phyloP scores from a whole-genome alignment of 805 yeast genomes.

The Phaffomyces opuntiae region DNA sequence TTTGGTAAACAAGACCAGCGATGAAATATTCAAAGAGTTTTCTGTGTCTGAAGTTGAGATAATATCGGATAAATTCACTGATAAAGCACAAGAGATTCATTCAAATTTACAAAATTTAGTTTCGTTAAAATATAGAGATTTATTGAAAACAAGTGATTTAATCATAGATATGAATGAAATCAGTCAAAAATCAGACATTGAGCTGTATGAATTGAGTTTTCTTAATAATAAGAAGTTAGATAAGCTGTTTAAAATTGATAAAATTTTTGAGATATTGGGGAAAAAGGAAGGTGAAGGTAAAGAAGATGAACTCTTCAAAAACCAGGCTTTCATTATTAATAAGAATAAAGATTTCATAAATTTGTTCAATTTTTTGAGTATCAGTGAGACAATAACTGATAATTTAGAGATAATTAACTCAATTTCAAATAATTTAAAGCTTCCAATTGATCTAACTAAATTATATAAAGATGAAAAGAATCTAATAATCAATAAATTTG shows the following conservation, averaged over 20 bases:
- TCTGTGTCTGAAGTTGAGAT: slow-evolving; percentile 4
- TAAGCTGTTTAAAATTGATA: slow-evolving; percentile 13
- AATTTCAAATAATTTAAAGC: not conserved
- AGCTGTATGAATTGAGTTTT: slow-evolving; percentile 18
- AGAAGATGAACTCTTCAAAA: not conserved
- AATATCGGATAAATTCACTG: not conserved
- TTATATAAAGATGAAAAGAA: slow-evolving; percentile 1
- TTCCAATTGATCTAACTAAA: slow-evolving; percentile 2
- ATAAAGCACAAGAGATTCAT: slow-evolving; percentile 5
- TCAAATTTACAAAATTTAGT: slow-evolving; percentile 19
- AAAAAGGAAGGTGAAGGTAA: not conserved
- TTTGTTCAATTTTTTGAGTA: slow-evolving; percentile 6
- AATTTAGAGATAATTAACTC: slow-evolving; percentile 1
- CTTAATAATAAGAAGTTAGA: slow-evolving; percentile 8
- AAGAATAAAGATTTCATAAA: slow-evolving; percentile 3
- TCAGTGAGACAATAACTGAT: slow-evolving; percentile 3
- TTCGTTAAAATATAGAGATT: slow-evolving; percentile 21
- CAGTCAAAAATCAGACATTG: slow-evolving; percentile 13
- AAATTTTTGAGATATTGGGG: slow-evolving; percentile 7
- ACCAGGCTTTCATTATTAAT: not conserved
- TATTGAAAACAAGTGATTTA: slow-evolving; percentile 20
- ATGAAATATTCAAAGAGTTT: slow-evolving; percentile 1
- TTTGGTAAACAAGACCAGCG: too few species aligned
- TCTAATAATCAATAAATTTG: slow-evolving; percentile 2
- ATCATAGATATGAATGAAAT: slow-evolving; percentile 19